These are phyloP conservation scores for Gaertneriomyces semiglobifer DNA, from an alignment of 192 early-diverging fungal species.

Conservation along the genomic window DNA sequence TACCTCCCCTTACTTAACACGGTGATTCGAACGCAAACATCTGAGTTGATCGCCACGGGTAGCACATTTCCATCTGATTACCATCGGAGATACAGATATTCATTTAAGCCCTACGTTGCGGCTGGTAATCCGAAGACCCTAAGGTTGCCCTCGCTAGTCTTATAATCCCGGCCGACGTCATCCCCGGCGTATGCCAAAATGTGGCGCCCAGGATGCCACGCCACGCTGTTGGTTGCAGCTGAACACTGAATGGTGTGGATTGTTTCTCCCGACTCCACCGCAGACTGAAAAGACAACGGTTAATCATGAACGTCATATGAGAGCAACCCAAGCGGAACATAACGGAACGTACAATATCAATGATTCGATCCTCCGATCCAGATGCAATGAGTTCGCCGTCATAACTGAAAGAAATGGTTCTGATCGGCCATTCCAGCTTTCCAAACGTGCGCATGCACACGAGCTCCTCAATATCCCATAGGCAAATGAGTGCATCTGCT, in stretches of 20 bases:
- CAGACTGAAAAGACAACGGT: constrained; percentile 42
- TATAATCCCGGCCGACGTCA: constrained; percentile 35
- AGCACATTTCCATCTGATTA: no score
- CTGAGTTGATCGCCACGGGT: no score
- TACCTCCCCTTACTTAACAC: no score
- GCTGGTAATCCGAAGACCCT: constrained; percentile 25
- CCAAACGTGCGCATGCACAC: constrained; percentile 65
- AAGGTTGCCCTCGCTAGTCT: constrained; percentile 33
- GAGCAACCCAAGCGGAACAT: background rate
- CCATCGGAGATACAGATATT: no score
- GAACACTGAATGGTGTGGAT: constrained; percentile 65
- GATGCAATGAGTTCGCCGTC: constrained; percentile 75
- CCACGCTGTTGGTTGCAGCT: constrained; percentile 69
- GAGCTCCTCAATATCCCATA: constrained; percentile 72
- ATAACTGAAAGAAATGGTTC: constrained; percentile 73
- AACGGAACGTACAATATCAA: constrained; percentile 66
- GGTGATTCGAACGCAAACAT: no score
- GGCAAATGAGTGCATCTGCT: constrained; percentile 68
- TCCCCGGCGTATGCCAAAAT: constrained; percentile 77
- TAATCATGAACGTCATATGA: background rate
- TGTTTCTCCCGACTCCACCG: constrained; percentile 68
- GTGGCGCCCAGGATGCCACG: constrained; percentile 77
- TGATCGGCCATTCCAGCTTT: constrained; percentile 70
- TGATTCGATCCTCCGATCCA: constrained; percentile 71
- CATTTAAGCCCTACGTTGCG: no score